Conservation (phyloP, 1,284 basidiomycete species). For the Entoloma clypeatum region DNA sequence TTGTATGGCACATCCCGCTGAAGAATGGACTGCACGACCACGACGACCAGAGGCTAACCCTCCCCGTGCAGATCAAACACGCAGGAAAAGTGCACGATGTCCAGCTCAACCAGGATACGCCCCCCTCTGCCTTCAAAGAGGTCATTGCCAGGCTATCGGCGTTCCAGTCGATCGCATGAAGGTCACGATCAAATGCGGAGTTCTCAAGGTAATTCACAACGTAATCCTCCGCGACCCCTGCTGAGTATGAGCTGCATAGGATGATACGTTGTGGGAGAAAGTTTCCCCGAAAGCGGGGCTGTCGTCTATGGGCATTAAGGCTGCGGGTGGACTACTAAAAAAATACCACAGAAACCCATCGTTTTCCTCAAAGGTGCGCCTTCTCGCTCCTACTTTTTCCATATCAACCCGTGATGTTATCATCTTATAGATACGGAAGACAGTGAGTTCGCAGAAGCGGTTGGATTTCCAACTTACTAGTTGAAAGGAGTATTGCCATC, state of each 20-base stretch:
- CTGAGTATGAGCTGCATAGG: constrained; percentile 42
- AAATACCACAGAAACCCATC: constrained; percentile 73
- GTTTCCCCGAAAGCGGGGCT: constrained; percentile 78
- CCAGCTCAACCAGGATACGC: constrained; percentile 63
- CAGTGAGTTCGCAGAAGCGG: constrained; percentile 73
- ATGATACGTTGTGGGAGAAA: constrained; percentile 83
- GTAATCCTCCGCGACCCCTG: neutral
- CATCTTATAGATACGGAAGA: constrained; percentile 86
- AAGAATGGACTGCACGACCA: no score
- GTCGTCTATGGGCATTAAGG: constrained; percentile 86
- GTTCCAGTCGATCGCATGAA: constrained; percentile 93
- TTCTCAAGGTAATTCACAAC: constrained; percentile 66
- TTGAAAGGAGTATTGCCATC: neutral
- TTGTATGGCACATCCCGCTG: no score
- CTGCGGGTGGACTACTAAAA: constrained; percentile 88
- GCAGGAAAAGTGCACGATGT: constrained; percentile 76
- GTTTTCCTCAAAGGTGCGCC: constrained; percentile 76
- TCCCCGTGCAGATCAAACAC: constrained; percentile 85
- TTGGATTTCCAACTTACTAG: constrained; percentile 33
- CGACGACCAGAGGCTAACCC: no score
- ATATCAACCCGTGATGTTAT: constrained; percentile 2
- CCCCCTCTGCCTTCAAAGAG: constrained; percentile 78
- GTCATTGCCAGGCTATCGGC: constrained; percentile 79
- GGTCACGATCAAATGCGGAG: constrained; percentile 94
- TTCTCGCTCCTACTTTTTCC: constrained; percentile 4